Conservation (phyloP, 2,329 filamentous ascomycete species). For the Malbranchea cinnamomea region DNA sequence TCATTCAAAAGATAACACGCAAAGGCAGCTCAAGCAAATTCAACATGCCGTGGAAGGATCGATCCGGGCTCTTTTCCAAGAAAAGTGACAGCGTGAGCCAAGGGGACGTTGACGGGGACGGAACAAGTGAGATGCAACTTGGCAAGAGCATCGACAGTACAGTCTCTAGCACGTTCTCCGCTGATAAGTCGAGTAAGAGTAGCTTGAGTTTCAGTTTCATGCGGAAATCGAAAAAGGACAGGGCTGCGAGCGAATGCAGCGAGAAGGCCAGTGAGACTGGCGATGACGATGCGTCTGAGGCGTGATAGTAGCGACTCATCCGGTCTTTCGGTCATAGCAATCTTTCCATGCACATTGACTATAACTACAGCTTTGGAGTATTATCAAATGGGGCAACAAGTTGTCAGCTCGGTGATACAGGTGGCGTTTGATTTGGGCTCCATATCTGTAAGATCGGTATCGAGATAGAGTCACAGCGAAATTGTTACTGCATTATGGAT, state of each 20-base stretch:
- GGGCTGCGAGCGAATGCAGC: conserved; percentile 27
- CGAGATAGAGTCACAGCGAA: too few species aligned
- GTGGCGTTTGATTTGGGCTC: too few species aligned
- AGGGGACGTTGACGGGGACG: conserved; percentile 32
- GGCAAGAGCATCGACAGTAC: conserved; percentile 30
- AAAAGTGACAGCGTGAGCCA: conserved; percentile 25
- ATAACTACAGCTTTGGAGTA: too few species aligned
- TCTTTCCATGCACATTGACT: too few species aligned
- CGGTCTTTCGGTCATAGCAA: too few species aligned
- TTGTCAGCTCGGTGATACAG: too few species aligned
- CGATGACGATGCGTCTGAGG: conserved; percentile 27
- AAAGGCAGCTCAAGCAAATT: conserved; percentile 38
- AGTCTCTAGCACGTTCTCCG: conserved; percentile 26
- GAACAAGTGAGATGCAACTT: conserved; percentile 23
- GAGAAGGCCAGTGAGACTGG: conserved; percentile 29
- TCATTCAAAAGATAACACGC: conserved; percentile 37
- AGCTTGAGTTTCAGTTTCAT: conserved; percentile 33
- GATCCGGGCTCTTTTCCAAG: conserved; percentile 31
- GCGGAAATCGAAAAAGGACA: conserved; percentile 32
- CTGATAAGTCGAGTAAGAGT: conserved; percentile 28
- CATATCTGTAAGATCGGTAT: too few species aligned
- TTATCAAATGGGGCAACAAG: too few species aligned
- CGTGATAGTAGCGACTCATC: too few species aligned
- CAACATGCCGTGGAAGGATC: conserved; percentile 36
- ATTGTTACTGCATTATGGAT: too few species aligned